Base-by-base conservation (phyloP, 768 basidiomycete genomes). In the Pleurotus giganteus region DNA sequence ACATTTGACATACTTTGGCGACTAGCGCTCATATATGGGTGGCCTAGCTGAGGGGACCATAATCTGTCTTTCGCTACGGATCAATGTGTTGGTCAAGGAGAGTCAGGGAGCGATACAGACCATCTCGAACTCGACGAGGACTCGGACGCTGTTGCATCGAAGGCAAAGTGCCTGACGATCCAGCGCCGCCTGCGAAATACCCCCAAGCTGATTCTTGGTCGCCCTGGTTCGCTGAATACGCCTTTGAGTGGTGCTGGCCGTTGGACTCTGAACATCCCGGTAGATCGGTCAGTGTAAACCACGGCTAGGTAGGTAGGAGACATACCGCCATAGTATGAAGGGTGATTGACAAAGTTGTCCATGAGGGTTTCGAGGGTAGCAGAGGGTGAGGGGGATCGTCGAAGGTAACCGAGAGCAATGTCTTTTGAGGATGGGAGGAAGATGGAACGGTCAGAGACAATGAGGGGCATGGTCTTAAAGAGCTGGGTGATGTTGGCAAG, bases 381-480 rank as follows among this genome's bases (percentile, higher is more conserved):
- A 12, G 19, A 17, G 17, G 44, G 27, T 28, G 44, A 45, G 26
- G 23, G 44, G 44, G 44, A 45, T 2, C 27, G 41, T n/a, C 19
- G 27, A 45, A 24, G 5, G 9, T 24, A 17, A 26, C 44, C 27
- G 44, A 23, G 17, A 24, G 37, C 8, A 34, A 37, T 19, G 23
- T 34, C 49, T 51, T 24, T 39, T 37, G 49, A 37, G 34, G 49
- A 51, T 37, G 49, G 49, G 17, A 17, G 49, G 23, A 8, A n/a
- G 31, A 32, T 12, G 34, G 34, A 51, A n/a, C 8, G 9, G 12
- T 34, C 21, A 37, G 34, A 51, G 19, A 51, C 31, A 26, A 34
- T 15, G 49, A 51, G 49, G 49, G 49, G 32, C 49, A 51, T 51
- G 49, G 34, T 51, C 23, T 37, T 36, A 51, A 50, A 37, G 49